Base-by-base conservation (phyloP, 2,329 filamentous ascomycete genomes). In the Lecanicillium sp. region DNA sequence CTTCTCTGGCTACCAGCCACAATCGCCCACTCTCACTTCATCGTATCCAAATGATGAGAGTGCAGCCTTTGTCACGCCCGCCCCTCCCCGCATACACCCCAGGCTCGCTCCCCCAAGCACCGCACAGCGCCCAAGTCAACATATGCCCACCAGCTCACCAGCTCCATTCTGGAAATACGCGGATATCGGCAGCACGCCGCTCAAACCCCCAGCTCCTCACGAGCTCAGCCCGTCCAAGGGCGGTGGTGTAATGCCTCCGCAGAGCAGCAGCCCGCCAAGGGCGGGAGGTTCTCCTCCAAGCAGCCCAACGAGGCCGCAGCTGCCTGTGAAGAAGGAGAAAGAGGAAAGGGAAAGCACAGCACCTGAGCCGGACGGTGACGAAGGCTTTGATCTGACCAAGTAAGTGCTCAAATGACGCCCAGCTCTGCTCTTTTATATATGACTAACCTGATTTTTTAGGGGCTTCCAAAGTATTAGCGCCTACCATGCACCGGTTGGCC, bases 161-260 rank as follows among this genome's bases (percentile, higher is more conserved):
- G 87, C 87, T 1, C 85, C 86, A 0, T 92, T 94, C 59, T 94
- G 87, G 87, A 88, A 86, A 58, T 92, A 85, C 59, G 80, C 84
- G 29, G 84, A 88, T 47, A 74, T 87, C 43, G 75, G 77, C 18
- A 86, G 79, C 58, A 89, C 84, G 2, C 85, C 85, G 2, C 65
- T 84, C 38, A 68, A 68, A 49, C 61, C 67, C 12, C 49, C 61
- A 4, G 51, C 58, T 1, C 58, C 64, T 4, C 77, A 74, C 41
- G 77, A 82, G 44, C 55, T 72, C 29, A 81, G 77, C 50, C 79
- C 79, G 2, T 71, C 69, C 7, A 80, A 79, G 53, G 52, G 57
- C 13, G 53, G 59, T 17, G 59, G 59, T 19, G 49, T 49, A 7
- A 42, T 65, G 20, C 66, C 68, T 17, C 62, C 68, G 3, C 64